Base-by-base conservation (phyloP, 2,329 filamentous ascomycete species). In the Plectosphaerella plurivora region DNA sequence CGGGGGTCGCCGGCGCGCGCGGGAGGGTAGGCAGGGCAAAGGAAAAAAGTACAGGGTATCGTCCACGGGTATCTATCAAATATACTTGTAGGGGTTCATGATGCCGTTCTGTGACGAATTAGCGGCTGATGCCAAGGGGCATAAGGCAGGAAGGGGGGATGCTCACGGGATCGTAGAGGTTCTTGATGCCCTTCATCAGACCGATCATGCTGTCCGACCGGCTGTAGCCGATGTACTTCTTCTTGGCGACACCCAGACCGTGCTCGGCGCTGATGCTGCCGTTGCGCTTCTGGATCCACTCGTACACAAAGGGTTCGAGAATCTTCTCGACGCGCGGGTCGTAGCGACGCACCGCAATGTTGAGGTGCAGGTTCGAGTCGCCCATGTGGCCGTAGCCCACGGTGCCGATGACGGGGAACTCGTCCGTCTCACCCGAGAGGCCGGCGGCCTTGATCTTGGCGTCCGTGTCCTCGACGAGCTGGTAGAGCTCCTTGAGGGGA, bases 51-150 rank as follows among this genome's bases (percentile, higher is more conserved):
- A 33, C 28, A 33, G 28, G 28, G 28, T 33, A 33, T 33, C 28
- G 28, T 22, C 22, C 22, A 22, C 22, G 22, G 22, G 22, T 10
- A 33, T 33, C 15, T 22, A 50, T 64, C 72, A 87, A 59, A 97
- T 88, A 69, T 97, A 97, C 74, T 97, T 97, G 78, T 97, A 97
- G 1, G 93, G 93, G 73, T 97, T 97, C 91, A 97, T 95, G 71
- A 97, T 97, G 47, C 91, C 92, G 61, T 96, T 96, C 91, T 96
- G 63, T 41, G 35, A 22, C 47, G 37, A 49, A 11, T 53, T 11
- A 53, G 11, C 15, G 42, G 45, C 47, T 33, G 41, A 55, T 12
- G 28, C 28, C 28, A 8, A 33, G 28, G 36, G 22, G 10, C 47
- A 33, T 45, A 20, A 42, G 18, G 37, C 45, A 14, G 53, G 55